Percentiles rank a stretch among this genome's conserved stretches.
Evolutionary conservation across 352 stramenopile genomes (phyloP).

Genomic region (Pythium pyrilobum): DNA sequence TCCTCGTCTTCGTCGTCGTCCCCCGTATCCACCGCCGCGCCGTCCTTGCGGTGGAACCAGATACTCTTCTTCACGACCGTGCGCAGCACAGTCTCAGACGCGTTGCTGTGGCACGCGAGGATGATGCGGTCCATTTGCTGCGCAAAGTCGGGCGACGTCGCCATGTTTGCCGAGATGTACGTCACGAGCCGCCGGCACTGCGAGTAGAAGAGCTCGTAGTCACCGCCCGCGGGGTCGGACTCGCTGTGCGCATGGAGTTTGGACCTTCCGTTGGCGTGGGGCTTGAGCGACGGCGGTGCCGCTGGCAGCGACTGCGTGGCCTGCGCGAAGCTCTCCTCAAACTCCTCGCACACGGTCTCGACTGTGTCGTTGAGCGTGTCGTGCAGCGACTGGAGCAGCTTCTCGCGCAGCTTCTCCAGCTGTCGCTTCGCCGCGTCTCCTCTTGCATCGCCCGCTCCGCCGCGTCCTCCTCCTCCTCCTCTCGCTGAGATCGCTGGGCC

Average conservation of each 20-base stretch:
- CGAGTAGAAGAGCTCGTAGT: conserved; percentile 56
- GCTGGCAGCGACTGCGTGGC: conserved; percentile 14
- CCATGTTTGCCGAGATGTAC: conserved; percentile 65
- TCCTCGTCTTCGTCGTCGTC: conserved; percentile 10
- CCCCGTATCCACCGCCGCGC: not conserved
- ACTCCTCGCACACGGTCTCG: conserved; percentile 40
- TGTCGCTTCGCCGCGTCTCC: not conserved
- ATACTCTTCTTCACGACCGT: conserved; percentile 60
- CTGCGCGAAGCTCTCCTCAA: conserved; percentile 20
- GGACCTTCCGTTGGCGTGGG: not conserved
- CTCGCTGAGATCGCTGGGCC: no score
- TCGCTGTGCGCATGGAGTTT: conserved; percentile 2
- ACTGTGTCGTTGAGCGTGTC: conserved; percentile 46
- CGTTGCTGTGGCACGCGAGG: conserved; percentile 53
- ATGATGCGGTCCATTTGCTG: conserved; percentile 74
- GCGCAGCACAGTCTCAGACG: conserved; percentile 39
- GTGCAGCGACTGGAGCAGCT: conserved; percentile 38
- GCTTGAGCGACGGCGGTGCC: conserved; percentile 2
- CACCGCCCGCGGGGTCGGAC: conserved; percentile 10
- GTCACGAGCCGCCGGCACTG: conserved; percentile 51
- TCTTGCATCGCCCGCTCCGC: not conserved
- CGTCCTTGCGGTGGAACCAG: conserved; percentile 37
- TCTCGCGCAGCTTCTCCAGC: conserved; percentile 26
- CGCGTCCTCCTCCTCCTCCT: not conserved
- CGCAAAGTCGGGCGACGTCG: conserved; percentile 41